These are phyloP conservation scores for Aspergillus latus DNA, from an alignment of 2,329 filamentous ascomycete genomes.

Conservation along the genomic window DNA sequence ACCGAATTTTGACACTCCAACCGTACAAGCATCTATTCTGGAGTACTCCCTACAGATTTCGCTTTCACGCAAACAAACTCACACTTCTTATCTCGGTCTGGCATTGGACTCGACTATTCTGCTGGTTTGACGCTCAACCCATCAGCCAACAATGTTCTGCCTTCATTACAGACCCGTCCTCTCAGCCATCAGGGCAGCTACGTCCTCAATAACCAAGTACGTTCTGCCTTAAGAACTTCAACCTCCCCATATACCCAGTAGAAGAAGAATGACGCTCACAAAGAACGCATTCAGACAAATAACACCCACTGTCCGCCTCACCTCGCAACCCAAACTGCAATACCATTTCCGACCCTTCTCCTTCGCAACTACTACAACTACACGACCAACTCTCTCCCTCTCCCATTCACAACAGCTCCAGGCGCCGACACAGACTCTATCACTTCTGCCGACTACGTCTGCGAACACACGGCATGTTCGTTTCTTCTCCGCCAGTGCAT, in stretches of 20 bases:
- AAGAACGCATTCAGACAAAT: neutral
- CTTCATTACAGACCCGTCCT: conserved; percentile 35
- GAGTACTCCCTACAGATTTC: neutral
- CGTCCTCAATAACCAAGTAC: conserved; percentile 28
- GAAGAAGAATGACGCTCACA: neutral
- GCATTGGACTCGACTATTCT: neutral
- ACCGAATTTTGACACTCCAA: conserved; percentile 33
- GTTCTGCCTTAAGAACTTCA: neutral
- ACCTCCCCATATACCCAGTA: neutral
- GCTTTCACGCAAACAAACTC: conserved; percentile 20
- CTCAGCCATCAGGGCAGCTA: conserved; percentile 26
- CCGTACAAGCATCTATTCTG: neutral
- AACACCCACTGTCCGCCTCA: conserved; percentile 1
- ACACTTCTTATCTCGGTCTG: neutral
- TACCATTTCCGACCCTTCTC: conserved; percentile 18
- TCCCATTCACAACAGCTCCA: conserved; percentile 11
- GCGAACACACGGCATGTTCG: conserved; percentile 29
- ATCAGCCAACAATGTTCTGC: conserved; percentile 31
- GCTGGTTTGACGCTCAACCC: neutral
- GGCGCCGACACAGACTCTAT: conserved; percentile 8
- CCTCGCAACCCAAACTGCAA: conserved; percentile 5
- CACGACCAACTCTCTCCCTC: conserved; percentile 13
- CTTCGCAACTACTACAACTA: conserved; percentile 2
- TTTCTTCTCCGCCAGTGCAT: conserved; percentile 46
- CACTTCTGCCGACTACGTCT: conserved; percentile 4